Evolutionary conservation across 257 asterid genomes (phyloP).

Genomic region (Petunia axillaris): DNA sequence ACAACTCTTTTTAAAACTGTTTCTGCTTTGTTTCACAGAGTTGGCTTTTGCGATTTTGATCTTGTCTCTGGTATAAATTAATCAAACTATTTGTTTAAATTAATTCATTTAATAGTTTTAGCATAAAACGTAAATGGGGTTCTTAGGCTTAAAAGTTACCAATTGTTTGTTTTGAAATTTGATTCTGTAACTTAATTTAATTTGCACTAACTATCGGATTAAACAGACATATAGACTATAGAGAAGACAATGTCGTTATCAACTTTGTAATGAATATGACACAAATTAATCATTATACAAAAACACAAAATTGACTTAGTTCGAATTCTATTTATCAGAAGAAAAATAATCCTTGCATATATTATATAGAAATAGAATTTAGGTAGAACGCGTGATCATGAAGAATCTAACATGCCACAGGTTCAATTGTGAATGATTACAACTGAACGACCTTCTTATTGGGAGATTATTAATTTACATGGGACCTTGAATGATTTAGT

Average conservation of each 20-base stretch:
- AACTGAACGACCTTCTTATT: conserved; percentile 9
- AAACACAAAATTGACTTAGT: background rate
- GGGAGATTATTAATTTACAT: background rate
- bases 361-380: background rate
- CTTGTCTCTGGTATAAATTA: background rate
- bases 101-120: too few relatives aligned
- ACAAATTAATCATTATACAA: background rate
- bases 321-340: background rate
- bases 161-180: background rate
- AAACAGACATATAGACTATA: background rate
- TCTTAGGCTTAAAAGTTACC: background rate
- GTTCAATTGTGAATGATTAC: background rate
- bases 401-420: conserved; percentile 14
- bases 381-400: conserved; percentile 17
- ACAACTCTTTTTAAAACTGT: background rate
- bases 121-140: background rate
- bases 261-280: background rate
- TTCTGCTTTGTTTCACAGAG: too few relatives aligned
- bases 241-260: background rate
- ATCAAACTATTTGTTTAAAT: background rate
- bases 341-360: background rate
- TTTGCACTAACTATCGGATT: background rate
- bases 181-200: background rate
- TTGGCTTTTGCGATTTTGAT: background rate
- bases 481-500: background rate